Conservation (phyloP, 2,329 filamentous ascomycete species). For the Purpureocillium lavendulum region DNA sequence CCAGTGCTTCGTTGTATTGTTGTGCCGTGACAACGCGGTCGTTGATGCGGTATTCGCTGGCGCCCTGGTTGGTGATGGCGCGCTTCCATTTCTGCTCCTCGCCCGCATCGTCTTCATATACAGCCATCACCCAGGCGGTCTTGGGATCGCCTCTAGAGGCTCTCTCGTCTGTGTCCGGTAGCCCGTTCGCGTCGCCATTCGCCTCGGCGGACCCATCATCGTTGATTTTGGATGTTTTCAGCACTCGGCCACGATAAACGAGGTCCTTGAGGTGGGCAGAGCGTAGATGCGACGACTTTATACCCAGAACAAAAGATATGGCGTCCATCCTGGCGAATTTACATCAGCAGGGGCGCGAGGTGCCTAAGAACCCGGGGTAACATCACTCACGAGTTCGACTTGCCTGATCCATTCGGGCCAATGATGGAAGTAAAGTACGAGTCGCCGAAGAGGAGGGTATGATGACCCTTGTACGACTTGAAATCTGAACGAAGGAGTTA, state of each 20-base stretch:
- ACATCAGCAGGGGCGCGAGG: constrained; percentile 1
- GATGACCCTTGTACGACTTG: constrained; percentile 98
- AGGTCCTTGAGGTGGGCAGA: constrained; percentile 90
- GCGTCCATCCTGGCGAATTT: constrained; percentile 73
- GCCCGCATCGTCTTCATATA: constrained; percentile 94
- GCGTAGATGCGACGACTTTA: constrained; percentile 96
- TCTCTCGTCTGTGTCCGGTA: constrained; percentile 52
- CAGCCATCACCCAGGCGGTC: constrained; percentile 97
- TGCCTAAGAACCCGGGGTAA: too few species aligned
- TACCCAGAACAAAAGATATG: constrained; percentile 96
- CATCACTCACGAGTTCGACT: constrained; percentile 90
- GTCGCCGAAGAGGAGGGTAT: constrained; percentile 89
- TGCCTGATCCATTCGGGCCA: constrained; percentile 97
- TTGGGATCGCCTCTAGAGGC: constrained; percentile 76
- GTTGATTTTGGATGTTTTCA: constrained; percentile 88
- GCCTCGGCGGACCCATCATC: constrained; percentile 70
- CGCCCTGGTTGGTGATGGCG: constrained; percentile 78
- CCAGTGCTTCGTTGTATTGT: constrained; percentile 87
- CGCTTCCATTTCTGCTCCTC: constrained; percentile 96
- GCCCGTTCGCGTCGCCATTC: constrained; percentile 55
- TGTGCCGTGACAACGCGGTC: constrained; percentile 80
- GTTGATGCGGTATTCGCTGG: constrained; percentile 96
- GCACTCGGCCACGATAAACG: constrained; percentile 88
- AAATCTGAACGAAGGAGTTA: constrained; percentile 57
- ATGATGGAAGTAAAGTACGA: constrained; percentile 99